Evolutionary conservation across 306 rosid species (phyloP), one percentile per base, ranked within the genome.

Genomic region (Calophaca sinica): DNA sequence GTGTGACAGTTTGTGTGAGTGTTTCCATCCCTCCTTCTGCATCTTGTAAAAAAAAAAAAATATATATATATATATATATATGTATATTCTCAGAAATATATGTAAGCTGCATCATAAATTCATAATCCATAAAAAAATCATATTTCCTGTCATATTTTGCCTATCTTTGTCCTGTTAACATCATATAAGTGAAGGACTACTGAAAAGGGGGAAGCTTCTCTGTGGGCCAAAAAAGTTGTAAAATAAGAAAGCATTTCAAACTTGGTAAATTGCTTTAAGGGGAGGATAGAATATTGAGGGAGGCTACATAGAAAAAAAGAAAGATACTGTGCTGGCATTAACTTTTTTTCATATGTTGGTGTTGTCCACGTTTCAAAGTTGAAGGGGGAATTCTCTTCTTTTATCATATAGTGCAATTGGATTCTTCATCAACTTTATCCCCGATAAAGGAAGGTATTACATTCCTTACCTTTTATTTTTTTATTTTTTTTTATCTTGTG

Each of bases 401-500:
- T 90, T 75, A 38, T 66, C 32, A 68, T 44, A 29, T 53, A 80
- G 83, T 79, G 87, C 77, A 33, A 59, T 77, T 62, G 58, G 90
- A 89, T 85, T 91, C 92, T 84, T 86, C 86, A 71, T 86, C 86
- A 71, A 75, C 89, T 88, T 91, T 89, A 73, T 82, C 82, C 83
- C 51, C 9, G 63, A 75, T 69, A 86, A 82, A 88, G 92, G 86
- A 84, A 77, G 88, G 91, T 62, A 91, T 88, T 77, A 53, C 82
- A 91, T 93, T 93, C 98, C 87, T 71, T 54, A 49, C 76, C 87
- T 62, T 84, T n/a, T n/a, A n/a, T n/a, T n/a, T n/a, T n/a, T n/a
- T n/a, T n/a, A n/a, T n/a, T n/a, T n/a, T 80, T 70, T 64, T 58
- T 57, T 68, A 70, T 76, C 68, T 68, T 67, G 73, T 10, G 41